phyloP scores from a whole-genome alignment of 768 basidiomycete genomes.

The Boletus rubroflammeus region DNA sequence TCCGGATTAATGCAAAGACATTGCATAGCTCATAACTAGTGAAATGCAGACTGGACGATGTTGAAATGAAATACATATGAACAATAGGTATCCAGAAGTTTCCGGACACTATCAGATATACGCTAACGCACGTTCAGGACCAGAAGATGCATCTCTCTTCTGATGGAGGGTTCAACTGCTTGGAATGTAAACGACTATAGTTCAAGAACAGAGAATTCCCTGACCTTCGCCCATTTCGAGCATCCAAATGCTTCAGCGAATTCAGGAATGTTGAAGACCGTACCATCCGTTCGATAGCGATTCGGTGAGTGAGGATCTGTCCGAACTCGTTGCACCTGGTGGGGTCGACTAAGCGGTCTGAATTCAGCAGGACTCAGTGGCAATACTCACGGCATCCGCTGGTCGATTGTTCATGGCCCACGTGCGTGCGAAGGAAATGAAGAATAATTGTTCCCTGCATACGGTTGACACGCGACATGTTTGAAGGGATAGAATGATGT shows the following conservation, averaged over 20 bases:
- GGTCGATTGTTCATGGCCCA: conserved; percentile 84
- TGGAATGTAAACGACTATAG: not conserved
- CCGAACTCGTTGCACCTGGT: conserved; percentile 69
- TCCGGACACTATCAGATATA: conserved; percentile 4
- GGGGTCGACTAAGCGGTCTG: not conserved
- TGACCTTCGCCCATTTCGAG: conserved; percentile 66
- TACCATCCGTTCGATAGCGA: conserved; percentile 79
- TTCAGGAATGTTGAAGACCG: conserved; percentile 80
- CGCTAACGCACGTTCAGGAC: conserved; percentile 37
- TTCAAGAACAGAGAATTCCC: conserved; percentile 16
- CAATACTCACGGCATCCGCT: conserved; percentile 59
- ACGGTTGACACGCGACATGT: not conserved
- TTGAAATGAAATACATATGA: conserved; percentile 19
- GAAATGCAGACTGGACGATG: not conserved
- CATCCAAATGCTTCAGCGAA: conserved; percentile 89
- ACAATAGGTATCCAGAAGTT: not conserved
- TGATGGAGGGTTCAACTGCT: conserved; percentile 75
- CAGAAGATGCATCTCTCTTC: conserved; percentile 82
- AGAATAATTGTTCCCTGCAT: conserved; percentile 85
- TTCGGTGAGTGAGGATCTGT: conserved; percentile 88
- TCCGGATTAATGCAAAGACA: not conserved
- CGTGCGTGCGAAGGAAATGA: conserved; percentile 84
- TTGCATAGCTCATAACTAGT: not conserved
- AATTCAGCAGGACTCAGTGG: not conserved
- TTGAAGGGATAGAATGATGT: not conserved